Percentiles rank a stretch among this genome's conserved stretches.
These are phyloP conservation scores for Alternaria arbusti DNA, from an alignment of 2,329 filamentous ascomycete genomes.

Conservation along the genomic window DNA sequence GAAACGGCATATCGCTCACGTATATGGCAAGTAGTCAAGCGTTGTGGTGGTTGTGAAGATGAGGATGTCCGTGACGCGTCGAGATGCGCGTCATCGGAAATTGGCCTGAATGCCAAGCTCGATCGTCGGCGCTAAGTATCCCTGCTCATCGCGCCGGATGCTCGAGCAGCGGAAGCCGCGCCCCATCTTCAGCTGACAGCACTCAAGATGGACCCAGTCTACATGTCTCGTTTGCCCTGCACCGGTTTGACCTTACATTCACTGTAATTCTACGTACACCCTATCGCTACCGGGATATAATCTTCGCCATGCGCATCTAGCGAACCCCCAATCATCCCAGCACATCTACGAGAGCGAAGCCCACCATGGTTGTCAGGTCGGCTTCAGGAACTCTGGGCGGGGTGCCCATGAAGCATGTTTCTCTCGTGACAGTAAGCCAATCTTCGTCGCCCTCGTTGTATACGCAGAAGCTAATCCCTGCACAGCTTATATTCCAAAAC, in stretches of 20 bases:
- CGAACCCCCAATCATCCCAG: neutral
- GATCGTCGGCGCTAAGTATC: neutral
- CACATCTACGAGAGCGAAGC: neutral
- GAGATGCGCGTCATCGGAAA: neutral
- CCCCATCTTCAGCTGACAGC: neutral
- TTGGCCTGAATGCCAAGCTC: neutral
- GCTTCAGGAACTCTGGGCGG: slow-evolving; percentile 50
- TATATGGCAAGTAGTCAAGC: neutral
- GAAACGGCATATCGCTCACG: no score
- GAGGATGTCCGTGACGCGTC: neutral
- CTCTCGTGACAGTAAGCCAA: slow-evolving; percentile 66
- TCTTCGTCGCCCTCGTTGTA: neutral
- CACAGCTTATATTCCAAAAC: slow-evolving; percentile 79
- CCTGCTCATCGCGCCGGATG: neutral
- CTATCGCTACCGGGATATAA: neutral
- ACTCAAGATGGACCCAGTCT: neutral
- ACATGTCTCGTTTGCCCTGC: neutral
- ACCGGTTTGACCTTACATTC: neutral
- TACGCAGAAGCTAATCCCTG: slow-evolving; percentile 24
- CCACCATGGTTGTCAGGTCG: slow-evolving; percentile 12
- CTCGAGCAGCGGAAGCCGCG: neutral
- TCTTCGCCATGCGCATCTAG: neutral
- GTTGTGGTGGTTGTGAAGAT: neutral
- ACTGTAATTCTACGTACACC: neutral
- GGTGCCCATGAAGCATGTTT: slow-evolving; percentile 72